Base-by-base conservation (phyloP, 495 filamentous ascomycete species). In the Xylaria longipes region DNA sequence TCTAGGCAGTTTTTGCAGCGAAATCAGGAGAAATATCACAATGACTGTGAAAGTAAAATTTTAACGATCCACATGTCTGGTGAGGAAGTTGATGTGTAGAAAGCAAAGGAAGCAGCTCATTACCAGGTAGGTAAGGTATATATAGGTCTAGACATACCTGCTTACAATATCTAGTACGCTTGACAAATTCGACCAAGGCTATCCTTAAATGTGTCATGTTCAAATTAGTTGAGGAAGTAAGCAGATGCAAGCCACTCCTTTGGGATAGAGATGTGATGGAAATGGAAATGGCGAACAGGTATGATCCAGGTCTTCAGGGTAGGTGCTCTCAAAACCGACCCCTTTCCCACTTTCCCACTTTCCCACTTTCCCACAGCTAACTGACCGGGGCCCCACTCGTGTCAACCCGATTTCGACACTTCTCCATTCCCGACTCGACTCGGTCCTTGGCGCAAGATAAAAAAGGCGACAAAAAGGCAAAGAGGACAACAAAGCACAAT, bases 401-500 rank as follows among this genome's bases (percentile, higher is more conserved):
- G 1, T 20, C 31, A n/a, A n/a, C 8, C 57, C 31, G 65, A 67
- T 41, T 33, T 60, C 52, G 66, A 58, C 50, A 57, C 35, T 15
- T 68, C 58, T 56, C 45, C 22, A 25, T 48, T 61, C 52, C 33
- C 46, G 15, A 48, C n/a, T 70, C 29, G 58, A 52, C 20, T n/a
- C n/a, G n/a, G n/a, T n/a, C n/a, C 43, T 29, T 64, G 62, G 68
- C 22, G 45, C 27, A 11, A 61, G 37, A 9, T 20, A 17, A 57
- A 67, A 46, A 33, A 61, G 12, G 43, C 3, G 6, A 52, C 9
- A 39, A 46, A 58, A 62, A 39, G 15, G 37, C 25, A 37, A 58
- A 61, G 65, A 62, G 45, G 68, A 50, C 68, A 70, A 43, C 58
- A 39, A 63, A 6, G 17, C 20, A 46, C 27, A 14, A 62, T 35